These are phyloP conservation scores for Eremothecium coryli DNA, from an alignment of 1,139 yeast species.

Conservation along the genomic window DNA sequence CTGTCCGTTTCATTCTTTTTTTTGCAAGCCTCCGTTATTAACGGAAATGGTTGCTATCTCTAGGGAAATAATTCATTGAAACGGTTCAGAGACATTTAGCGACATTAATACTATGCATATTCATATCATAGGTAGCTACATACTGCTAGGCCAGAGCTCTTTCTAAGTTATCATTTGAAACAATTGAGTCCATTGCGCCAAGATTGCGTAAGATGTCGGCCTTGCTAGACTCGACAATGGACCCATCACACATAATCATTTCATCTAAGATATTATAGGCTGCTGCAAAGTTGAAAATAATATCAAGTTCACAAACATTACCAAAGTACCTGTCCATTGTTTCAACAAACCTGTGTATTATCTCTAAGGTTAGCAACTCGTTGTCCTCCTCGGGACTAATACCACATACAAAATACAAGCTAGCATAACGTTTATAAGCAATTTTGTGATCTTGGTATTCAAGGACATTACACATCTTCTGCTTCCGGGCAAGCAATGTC, in stretches of 20 bases:
- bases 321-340: conserved; percentile 95
- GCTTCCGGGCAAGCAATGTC: conserved; percentile 70
- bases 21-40: no score
- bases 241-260: conserved; percentile 69
- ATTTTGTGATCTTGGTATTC: conserved; percentile 86
- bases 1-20: conserved; percentile 54
- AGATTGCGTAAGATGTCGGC: conserved; percentile 70
- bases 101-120: no score
- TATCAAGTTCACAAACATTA: conserved; percentile 90
- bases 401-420: conserved; percentile 82
- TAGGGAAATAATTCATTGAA: no score
- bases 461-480: conserved; percentile 92
- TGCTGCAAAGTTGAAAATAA: conserved; percentile 87
- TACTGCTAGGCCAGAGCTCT: conserved; percentile 26
- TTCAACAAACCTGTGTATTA: conserved; percentile 89
- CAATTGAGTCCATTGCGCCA: conserved; percentile 70
- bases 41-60: no score
- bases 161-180: conserved; percentile 51
- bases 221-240: conserved; percentile 74
- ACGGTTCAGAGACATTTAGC: no score
- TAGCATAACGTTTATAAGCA: conserved; percentile 86
- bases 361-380: conserved; percentile 75
- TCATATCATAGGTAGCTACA: neutral
- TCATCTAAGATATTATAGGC: conserved; percentile 92
- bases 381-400: conserved; percentile 57